phyloP scores from a whole-genome alignment of 2,329 filamentous ascomycete genomes.

The Ophiosphaerella herpotricha region DNA sequence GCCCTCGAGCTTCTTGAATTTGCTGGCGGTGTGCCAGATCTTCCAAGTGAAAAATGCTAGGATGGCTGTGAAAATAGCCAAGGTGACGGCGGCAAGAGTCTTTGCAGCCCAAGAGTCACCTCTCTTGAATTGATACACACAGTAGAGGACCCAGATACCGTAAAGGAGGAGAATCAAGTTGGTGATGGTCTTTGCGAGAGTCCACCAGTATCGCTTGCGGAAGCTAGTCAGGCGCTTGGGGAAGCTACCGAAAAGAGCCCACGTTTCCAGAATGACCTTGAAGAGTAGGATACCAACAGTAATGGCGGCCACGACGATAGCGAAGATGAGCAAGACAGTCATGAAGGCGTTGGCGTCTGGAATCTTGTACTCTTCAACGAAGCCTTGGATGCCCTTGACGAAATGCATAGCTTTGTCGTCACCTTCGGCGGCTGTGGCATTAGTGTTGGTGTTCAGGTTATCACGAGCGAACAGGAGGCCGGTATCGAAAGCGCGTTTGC shows the following conservation, averaged over 20 bases:
- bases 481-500: constrained; percentile 57
- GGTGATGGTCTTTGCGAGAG: constrained; percentile 86
- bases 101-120: constrained; percentile 96
- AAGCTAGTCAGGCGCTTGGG: constrained; percentile 80
- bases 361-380: constrained; percentile 80
- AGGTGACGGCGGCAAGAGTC: constrained; percentile 77
- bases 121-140: constrained; percentile 90
- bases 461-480: constrained; percentile 60
- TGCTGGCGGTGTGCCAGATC: constrained; percentile 76
- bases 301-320: constrained; percentile 82
- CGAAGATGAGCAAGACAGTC: constrained; percentile 87
- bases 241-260: constrained; percentile 88
- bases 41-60: constrained; percentile 83
- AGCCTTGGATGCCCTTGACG: constrained; percentile 79
- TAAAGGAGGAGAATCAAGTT: constrained; percentile 90
- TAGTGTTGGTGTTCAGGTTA: constrained; percentile 43
- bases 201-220: constrained; percentile 95
- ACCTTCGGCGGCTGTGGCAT: constrained; percentile 42
- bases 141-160: constrained; percentile 93
- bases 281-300: constrained; percentile 84
- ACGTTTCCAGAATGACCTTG: constrained; percentile 88
- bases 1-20: constrained; percentile 76
- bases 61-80: constrained; percentile 78
- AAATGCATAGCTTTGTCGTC: constrained; percentile 56
- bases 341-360: constrained; percentile 93